A percentile compares a stretch with the other conserved stretches of the same genome.
Conservation (phyloP, 129 eudicot species). For the Flaveria trinervia region DNA sequence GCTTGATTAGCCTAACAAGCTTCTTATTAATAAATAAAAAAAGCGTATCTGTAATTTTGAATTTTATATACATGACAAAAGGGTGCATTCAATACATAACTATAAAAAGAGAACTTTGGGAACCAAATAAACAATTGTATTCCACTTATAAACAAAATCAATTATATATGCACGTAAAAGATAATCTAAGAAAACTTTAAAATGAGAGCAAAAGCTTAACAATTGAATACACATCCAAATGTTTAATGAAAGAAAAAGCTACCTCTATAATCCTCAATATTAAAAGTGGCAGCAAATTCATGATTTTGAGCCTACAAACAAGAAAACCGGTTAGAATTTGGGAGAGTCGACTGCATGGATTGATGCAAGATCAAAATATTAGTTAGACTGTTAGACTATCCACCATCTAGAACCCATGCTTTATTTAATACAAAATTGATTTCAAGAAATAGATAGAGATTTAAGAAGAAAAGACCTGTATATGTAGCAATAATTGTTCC, state of each 20-base stretch:
- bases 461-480: slow-evolving; percentile 54
- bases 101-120: too few relatives aligned
- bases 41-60: too few relatives aligned
- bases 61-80: too few relatives aligned
- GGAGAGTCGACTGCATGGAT: not conserved
- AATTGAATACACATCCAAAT: not conserved
- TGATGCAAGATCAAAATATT: not conserved
- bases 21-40: not conserved
- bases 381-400: not conserved
- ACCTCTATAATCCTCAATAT: slow-evolving; percentile 94
- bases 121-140: not conserved
- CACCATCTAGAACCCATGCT: not conserved
- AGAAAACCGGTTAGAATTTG: slow-evolving; percentile 21
- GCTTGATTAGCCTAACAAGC: not conserved
- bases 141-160: not conserved
- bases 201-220: not conserved
- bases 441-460: not conserved
- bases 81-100: too few relatives aligned
- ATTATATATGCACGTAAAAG: not conserved
- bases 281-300: slow-evolving; percentile 75
- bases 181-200: not conserved
- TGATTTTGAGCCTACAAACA: slow-evolving; percentile 73
- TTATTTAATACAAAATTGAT: not conserved
- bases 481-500: slow-evolving; percentile 73
- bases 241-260: not conserved